Conservation (phyloP, 2,329 filamentous ascomycete species). For the Neonectria neomacrospora region DNA sequence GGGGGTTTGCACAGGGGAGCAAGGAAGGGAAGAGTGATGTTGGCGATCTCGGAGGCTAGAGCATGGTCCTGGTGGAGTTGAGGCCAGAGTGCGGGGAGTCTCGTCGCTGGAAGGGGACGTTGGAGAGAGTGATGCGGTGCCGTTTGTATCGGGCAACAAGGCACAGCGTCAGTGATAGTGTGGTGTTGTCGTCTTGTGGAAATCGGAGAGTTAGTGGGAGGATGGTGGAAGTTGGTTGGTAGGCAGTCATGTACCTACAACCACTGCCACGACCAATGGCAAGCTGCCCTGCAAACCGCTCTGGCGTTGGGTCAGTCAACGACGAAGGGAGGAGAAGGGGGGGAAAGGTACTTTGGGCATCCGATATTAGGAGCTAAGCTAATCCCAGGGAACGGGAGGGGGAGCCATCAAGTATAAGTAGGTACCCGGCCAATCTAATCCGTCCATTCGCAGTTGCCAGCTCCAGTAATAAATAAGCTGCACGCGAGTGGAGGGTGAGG, state of each 20-base stretch:
- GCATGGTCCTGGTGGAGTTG: constrained; percentile 4
- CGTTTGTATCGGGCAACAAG: constrained; percentile 1
- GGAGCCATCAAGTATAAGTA: constrained; percentile 18
- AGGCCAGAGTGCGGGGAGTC: not conserved
- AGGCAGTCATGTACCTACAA: not conserved
- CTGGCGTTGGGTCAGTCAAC: not conserved
- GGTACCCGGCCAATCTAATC: not conserved
- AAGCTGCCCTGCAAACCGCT: not conserved
- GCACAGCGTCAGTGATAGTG: not conserved
- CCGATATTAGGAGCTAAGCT: constrained; percentile 5
- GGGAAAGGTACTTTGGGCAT: not conserved
- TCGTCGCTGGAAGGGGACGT: not conserved
- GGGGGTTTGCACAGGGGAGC: not conserved
- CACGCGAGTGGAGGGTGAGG: constrained; percentile 12
- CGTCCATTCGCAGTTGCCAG: constrained; percentile 4
- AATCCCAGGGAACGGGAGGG: not conserved
- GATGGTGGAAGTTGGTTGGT: not conserved
- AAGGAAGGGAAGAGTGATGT: not conserved
- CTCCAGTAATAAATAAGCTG: constrained; percentile 14
- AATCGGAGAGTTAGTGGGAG: not conserved
- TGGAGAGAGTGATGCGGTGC: not conserved
- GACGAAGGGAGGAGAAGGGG: not conserved
- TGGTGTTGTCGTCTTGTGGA: not conserved
- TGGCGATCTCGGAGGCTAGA: constrained; percentile 5
- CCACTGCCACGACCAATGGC: constrained; percentile 5